Evolutionary conservation across 352 stramenopile species (phyloP).

Genomic region (Phytophthora pisi): DNA sequence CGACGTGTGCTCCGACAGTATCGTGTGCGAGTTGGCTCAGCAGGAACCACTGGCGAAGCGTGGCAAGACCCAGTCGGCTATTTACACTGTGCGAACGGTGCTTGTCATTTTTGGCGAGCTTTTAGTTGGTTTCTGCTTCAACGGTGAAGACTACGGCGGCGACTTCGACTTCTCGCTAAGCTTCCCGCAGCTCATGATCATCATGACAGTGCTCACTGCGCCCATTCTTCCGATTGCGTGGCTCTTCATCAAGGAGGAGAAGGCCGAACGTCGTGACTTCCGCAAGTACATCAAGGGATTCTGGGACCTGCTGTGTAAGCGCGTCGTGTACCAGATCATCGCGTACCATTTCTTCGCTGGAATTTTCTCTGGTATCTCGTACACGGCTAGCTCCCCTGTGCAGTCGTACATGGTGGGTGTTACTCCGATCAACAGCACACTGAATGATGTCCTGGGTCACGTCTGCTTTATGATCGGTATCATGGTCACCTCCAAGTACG

Average conservation of each 20-base stretch:
- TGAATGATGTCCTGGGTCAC: conserved; percentile 34
- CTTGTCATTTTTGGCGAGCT: conserved; percentile 44
- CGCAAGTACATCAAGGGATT: conserved; percentile 36
- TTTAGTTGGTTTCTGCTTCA: conserved; percentile 51
- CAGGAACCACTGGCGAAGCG: conserved; percentile 48
- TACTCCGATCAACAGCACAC: conserved; percentile 36
- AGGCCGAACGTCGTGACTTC: conserved; percentile 26
- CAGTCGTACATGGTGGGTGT: conserved; percentile 40
- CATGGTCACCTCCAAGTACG: conserved; percentile 38
- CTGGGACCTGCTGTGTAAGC: conserved; percentile 42
- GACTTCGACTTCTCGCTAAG: conserved; percentile 42
- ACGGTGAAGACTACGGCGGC: conserved; percentile 50
- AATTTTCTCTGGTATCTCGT: conserved; percentile 44
- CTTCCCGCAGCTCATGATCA: conserved; percentile 45
- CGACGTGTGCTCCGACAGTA: conserved; percentile 56
- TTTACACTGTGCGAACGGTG: conserved; percentile 26
- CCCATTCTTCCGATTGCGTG: conserved; percentile 35
- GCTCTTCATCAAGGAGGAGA: conserved; percentile 43
- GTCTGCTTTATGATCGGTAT: conserved; percentile 34
- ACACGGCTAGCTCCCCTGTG: conserved; percentile 35
- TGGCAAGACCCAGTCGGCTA: conserved; percentile 51
- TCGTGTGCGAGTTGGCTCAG: conserved; percentile 56
- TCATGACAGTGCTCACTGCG: conserved; percentile 30
- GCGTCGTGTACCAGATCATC: conserved; percentile 50
- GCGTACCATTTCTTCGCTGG: conserved; percentile 43